A percentile compares a stretch with the other conserved stretches of the same genome.
Conservation (phyloP, 1,284 basidiomycete species). For the Marasmius oreades region DNA sequence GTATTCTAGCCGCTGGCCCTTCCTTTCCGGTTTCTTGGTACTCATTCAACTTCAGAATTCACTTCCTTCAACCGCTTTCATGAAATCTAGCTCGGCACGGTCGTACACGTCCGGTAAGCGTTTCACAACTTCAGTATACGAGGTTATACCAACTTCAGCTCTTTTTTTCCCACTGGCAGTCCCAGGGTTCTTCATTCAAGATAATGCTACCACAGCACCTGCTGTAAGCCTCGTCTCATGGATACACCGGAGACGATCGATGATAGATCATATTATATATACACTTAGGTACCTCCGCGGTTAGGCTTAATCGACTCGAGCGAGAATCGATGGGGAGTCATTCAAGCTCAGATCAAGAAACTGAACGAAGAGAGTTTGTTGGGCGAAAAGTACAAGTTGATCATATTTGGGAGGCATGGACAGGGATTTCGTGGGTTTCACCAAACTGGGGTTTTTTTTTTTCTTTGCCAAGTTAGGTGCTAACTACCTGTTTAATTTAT, state of each 20-base stretch:
- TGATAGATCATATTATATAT: too few relatives aligned
- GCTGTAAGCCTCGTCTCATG: slow-evolving; percentile 1
- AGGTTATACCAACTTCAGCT: background rate
- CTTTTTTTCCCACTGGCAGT: slow-evolving; percentile 14
- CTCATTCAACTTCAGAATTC: background rate
- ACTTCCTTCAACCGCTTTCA: background rate
- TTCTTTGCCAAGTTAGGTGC: slow-evolving; percentile 1
- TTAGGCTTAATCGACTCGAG: slow-evolving; percentile 61
- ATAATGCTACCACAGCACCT: slow-evolving; percentile 21
- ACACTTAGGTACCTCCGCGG: slow-evolving; percentile 53
- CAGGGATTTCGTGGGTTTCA: slow-evolving; percentile 64
- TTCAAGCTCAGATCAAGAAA: slow-evolving; percentile 37
- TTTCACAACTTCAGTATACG: background rate
- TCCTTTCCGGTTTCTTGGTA: background rate
- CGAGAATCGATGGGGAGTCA: slow-evolving; percentile 48
- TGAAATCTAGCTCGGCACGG: background rate
- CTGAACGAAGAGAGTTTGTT: slow-evolving; percentile 42
- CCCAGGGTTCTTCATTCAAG: slow-evolving; percentile 36
- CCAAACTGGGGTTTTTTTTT: slow-evolving; percentile 3
- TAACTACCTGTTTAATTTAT: background rate
- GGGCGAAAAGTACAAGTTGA: slow-evolving; percentile 52
- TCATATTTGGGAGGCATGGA: slow-evolving; percentile 70
- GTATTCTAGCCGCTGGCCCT: background rate
- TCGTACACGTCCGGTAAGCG: background rate
- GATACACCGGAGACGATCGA: background rate